Percentiles rank a stretch among this genome's conserved stretches.
Evolutionary conservation across 2,329 filamentous ascomycete species (phyloP).

Genomic region (Trichoderma brevicompactum): DNA sequence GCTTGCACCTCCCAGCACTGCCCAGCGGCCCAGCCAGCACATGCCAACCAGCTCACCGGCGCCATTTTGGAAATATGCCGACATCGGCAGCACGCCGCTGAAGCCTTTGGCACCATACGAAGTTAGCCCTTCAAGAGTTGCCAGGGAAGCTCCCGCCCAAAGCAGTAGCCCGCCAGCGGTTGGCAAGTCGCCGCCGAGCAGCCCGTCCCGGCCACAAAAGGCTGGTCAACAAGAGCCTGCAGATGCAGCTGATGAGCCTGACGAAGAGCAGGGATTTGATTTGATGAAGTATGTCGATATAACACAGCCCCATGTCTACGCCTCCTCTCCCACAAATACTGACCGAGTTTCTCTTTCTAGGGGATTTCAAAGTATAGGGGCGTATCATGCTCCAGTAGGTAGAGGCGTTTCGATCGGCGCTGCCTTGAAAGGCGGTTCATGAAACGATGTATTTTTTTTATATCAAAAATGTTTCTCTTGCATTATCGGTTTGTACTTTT

Average conservation of each 20-base stretch:
- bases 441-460: background rate
- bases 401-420: slow-evolving; percentile 51
- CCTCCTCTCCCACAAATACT: background rate
- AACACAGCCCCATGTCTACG: no score
- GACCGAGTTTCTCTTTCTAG: slow-evolving; percentile 40
- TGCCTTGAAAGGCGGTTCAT: slow-evolving; percentile 44
- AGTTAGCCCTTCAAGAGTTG: slow-evolving; percentile 60
- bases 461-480: background rate
- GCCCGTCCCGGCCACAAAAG: slow-evolving; percentile 53
- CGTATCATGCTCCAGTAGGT: slow-evolving; percentile 62
- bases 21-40: slow-evolving; percentile 80
- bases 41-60: slow-evolving; percentile 86
- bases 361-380: slow-evolving; percentile 68
- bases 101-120: slow-evolving; percentile 56
- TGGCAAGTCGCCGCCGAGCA: slow-evolving; percentile 57
- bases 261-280: slow-evolving; percentile 61
- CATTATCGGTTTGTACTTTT: slow-evolving; percentile 17
- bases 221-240: slow-evolving; percentile 36
- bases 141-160: slow-evolving; percentile 48
- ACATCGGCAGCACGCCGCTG: slow-evolving; percentile 74
- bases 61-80: slow-evolving; percentile 86
- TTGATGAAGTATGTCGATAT: slow-evolving; percentile 58
- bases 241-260: slow-evolving; percentile 41
- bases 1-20: slow-evolving; percentile 78
- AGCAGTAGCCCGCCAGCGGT: slow-evolving; percentile 63